Conservation (phyloP, 768 basidiomycete genomes). For the Epithele typhae region DNA sequence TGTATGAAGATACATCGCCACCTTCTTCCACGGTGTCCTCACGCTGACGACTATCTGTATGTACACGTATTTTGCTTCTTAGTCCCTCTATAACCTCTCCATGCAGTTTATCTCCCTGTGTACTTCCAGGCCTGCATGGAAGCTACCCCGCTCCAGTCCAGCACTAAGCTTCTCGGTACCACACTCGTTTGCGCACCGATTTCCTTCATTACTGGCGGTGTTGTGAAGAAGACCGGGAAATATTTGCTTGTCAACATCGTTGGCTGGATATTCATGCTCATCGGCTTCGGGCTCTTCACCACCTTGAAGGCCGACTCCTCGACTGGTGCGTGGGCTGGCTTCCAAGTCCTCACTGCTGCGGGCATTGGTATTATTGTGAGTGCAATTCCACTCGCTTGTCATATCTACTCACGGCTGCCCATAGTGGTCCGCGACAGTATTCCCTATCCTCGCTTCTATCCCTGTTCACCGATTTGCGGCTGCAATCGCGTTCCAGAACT, state of each 20-base stretch:
- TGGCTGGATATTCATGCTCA: slow-evolving; percentile 31
- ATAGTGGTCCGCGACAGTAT: slow-evolving; percentile 2
- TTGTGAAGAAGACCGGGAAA: slow-evolving; percentile 29
- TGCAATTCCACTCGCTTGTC: background rate
- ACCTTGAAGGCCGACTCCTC: slow-evolving; percentile 22
- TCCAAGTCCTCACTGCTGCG: slow-evolving; percentile 21
- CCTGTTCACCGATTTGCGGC: slow-evolving; percentile 27
- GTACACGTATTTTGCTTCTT: background rate
- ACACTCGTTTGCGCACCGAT: slow-evolving; percentile 29
- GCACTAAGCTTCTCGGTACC: slow-evolving; percentile 30
- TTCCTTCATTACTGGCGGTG: slow-evolving; percentile 34
- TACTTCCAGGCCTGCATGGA: slow-evolving; percentile 40
- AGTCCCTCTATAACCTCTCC: background rate
- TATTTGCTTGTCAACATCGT: slow-evolving; percentile 33
- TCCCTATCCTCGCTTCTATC: slow-evolving; percentile 11
- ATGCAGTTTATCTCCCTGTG: slow-evolving; percentile 35
- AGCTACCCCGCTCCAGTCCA: slow-evolving; percentile 32
- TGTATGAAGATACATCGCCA: slow-evolving; percentile 2
- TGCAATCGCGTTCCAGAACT: slow-evolving; percentile 28
- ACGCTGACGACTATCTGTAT: slow-evolving; percentile 6
- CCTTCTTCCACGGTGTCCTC: slow-evolving; percentile 9
- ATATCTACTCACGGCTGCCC: background rate
- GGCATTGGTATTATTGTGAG: slow-evolving; percentile 25
- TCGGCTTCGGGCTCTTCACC: slow-evolving; percentile 33
- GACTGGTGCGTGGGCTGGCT: slow-evolving; percentile 11